These are phyloP conservation scores for Trichoderma orchidacearum DNA, from an alignment of 495 filamentous ascomycete species.

Conservation along the genomic window DNA sequence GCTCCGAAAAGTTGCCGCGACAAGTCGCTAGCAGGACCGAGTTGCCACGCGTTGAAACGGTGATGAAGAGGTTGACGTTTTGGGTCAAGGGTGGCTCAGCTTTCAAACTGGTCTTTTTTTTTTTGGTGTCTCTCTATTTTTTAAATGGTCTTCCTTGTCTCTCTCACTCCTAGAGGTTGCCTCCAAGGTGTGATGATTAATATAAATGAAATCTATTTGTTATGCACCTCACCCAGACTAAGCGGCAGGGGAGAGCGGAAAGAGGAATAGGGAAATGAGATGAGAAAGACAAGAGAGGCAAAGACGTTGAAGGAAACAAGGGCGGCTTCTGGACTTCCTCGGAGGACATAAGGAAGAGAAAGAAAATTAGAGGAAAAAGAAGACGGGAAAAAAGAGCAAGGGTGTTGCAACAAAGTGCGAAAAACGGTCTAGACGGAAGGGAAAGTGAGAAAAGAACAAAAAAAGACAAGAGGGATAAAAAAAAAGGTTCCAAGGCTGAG, in stretches of 20 bases:
- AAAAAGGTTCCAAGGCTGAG: constrained; percentile 5
- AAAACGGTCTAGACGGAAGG: not conserved
- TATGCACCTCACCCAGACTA: not conserved
- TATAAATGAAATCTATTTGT: not conserved
- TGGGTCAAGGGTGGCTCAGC: constrained; percentile 3
- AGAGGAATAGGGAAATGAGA: not conserved
- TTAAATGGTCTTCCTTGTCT: not conserved
- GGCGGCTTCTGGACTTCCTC: too few species aligned
- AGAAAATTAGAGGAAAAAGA: not conserved
- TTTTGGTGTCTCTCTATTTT: not conserved
- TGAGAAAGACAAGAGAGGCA: too few species aligned
- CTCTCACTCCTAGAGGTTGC: not conserved
- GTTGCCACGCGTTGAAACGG: not conserved
- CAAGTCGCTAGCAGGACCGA: not conserved
- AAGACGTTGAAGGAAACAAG: too few species aligned
- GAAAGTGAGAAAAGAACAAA: not conserved
- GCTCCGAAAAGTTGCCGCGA: not conserved
- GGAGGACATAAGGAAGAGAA: not conserved
- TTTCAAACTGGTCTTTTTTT: not conserved
- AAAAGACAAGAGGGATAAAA: not conserved
- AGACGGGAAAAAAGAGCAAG: not conserved
- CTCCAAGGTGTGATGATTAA: not conserved
- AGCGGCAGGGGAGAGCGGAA: not conserved
- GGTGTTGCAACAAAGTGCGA: not conserved
- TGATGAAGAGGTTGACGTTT: not conserved